Evolutionary conservation across 2,329 filamentous ascomycete genomes (phyloP), one percentile per base, ranked within the genome.

Genomic region (Fusarium sp.): DNA sequence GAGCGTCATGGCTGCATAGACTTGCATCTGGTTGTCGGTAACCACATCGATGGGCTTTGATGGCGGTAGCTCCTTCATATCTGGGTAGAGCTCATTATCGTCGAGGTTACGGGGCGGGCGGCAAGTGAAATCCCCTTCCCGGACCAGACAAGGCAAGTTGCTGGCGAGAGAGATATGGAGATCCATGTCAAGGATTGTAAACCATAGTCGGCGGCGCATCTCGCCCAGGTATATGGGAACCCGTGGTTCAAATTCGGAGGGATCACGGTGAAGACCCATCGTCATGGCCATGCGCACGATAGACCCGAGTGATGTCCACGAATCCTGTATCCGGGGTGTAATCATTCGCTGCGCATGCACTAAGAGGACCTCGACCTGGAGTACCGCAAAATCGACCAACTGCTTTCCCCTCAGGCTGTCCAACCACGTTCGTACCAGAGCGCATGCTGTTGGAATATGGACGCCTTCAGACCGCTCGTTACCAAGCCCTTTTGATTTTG

Each of bases 241-340:
- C 30, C 83, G 81, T 6, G 80, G 78, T 27, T 82, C 80, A 58
- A 85, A 87, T 68, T 88, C 86, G 16, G 83, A 83, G 4, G 86
- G 85, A 56, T 88, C 86, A 6, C 86, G 82, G 69, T 88, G 86
- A 48, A 88, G 78, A 5, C 86, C 86, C 85, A 88, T 88, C 4
- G 83, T 85, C 86, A 88, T 88, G 30, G 85, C 86, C 79, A 86
- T 85, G 18, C 86, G 83, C 7, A 87, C 82, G 44, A 88, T 83
- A 55, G 83, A 82, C 7, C 86, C 86, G n/a, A 88, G 77, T 58
- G 87, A 84, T 16, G 83, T 82, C 86, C 86, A 88, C 0, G 83
- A 80, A 54, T 86, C 83, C 55, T 87, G 83, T 34, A 84, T 80
- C 10, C 82, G 81, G 24, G 81, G 81, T 7, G 85, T 84, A 75